Conservation (phyloP, 176 grass and related monocot genomes). For the Carex myosuroides region DNA sequence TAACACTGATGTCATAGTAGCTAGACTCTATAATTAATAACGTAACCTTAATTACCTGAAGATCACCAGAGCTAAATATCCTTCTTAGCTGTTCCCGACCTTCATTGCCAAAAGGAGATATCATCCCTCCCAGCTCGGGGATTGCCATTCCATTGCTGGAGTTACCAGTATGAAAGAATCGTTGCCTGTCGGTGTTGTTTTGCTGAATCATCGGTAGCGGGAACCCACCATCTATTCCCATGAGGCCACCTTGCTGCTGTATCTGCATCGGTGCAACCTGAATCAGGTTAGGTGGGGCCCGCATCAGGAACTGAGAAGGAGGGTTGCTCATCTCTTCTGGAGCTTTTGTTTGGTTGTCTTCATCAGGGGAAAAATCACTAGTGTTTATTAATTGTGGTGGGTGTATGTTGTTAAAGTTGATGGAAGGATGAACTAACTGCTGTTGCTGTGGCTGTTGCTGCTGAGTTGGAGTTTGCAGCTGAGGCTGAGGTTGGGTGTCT, state of each 20-base stretch:
- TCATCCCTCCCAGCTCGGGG: slow-evolving; percentile 44
- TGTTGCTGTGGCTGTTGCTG: slow-evolving; percentile 15
- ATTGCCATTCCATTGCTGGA: slow-evolving; percentile 31
- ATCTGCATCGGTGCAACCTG: slow-evolving; percentile 29
- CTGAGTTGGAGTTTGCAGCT: neutral
- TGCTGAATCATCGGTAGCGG: slow-evolving; percentile 30
- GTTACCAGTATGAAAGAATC: slow-evolving; percentile 38
- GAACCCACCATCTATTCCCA: slow-evolving; percentile 50
- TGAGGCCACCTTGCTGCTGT: slow-evolving; percentile 41
- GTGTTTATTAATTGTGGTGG: slow-evolving; percentile 24
- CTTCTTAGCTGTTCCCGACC: slow-evolving; percentile 35
- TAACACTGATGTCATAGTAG: too few relatives aligned
- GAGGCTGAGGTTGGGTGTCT: slow-evolving; percentile 18
- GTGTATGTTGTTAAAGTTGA: slow-evolving; percentile 28
- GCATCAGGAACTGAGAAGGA: slow-evolving; percentile 32
- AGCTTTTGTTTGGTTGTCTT: slow-evolving; percentile 41
- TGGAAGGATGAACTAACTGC: slow-evolving; percentile 13
- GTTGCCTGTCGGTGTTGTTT: slow-evolving; percentile 22
- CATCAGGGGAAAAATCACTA: slow-evolving; percentile 21
- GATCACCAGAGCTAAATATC: slow-evolving; percentile 41
- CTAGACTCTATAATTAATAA: neutral
- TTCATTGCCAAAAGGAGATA: slow-evolving; percentile 26
- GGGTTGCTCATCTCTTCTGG: slow-evolving; percentile 29
- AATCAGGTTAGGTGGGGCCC: slow-evolving; percentile 17
- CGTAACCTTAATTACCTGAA: slow-evolving; percentile 44